Evolutionary conservation across 1,284 basidiomycete species (phyloP).

Genomic region (Mycena sp.): DNA sequence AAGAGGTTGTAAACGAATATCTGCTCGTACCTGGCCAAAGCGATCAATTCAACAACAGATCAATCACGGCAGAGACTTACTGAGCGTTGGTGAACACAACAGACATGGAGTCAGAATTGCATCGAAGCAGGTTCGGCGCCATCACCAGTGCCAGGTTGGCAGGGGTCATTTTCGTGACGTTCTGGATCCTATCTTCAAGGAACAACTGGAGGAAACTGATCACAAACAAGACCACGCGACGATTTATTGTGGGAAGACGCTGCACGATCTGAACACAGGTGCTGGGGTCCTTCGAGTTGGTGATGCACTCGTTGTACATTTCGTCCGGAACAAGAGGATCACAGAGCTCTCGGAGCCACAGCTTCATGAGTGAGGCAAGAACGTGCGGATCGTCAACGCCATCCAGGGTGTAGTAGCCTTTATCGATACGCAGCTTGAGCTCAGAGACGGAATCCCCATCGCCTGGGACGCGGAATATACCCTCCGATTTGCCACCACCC

Average conservation of each 20-base stretch:
- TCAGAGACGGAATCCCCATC: constrained; percentile 88
- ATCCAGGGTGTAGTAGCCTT: constrained; percentile 90
- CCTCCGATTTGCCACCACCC: constrained; percentile 86
- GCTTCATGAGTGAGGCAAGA: constrained; percentile 87
- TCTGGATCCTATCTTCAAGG: constrained; percentile 78
- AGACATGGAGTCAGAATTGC: constrained; percentile 84
- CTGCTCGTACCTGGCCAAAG: constrained; percentile 77
- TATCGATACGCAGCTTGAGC: constrained; percentile 88
- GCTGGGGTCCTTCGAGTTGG: constrained; percentile 71
- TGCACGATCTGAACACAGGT: constrained; percentile 81
- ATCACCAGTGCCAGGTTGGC: constrained; percentile 85
- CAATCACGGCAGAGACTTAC: constrained; percentile 57
- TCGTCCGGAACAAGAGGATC: constrained; percentile 90
- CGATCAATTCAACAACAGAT: constrained; percentile 20
- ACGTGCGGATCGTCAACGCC: constrained; percentile 90
- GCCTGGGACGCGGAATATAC: constrained; percentile 92
- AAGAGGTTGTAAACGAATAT: constrained; percentile 88
- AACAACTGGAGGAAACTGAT: constrained; percentile 92
- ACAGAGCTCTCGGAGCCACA: constrained; percentile 91
- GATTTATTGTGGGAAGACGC: constrained; percentile 84
- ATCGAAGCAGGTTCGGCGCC: constrained; percentile 89
- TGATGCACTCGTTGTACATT: constrained; percentile 88
- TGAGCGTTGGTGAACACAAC: constrained; percentile 90
- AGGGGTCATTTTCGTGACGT: constrained; percentile 87
- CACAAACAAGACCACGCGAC: constrained; percentile 86